Conservation (phyloP, 2,329 filamentous ascomycete species). For the Ustulina deusta region DNA sequence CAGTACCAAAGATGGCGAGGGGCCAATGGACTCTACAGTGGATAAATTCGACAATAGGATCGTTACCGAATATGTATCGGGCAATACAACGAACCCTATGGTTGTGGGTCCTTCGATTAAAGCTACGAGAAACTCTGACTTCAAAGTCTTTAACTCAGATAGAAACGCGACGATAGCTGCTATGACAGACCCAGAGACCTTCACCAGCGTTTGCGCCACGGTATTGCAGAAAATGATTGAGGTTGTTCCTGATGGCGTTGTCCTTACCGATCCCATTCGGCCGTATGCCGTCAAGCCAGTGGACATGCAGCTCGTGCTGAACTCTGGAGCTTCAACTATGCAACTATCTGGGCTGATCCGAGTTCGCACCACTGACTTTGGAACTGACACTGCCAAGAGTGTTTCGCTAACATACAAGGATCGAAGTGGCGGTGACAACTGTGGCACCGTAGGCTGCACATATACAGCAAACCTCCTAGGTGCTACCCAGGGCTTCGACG, state of each 20-base stretch:
- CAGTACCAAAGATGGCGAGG: conserved; percentile 58
- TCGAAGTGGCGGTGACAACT: conserved; percentile 62
- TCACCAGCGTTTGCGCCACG: conserved; percentile 61
- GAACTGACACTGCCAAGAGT: conserved; percentile 57
- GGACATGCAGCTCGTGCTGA: conserved; percentile 66
- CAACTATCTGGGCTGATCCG: conserved; percentile 67
- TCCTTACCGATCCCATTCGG: conserved; percentile 63
- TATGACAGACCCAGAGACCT: conserved; percentile 59
- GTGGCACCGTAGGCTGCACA: conserved; percentile 57
- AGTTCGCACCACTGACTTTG: conserved; percentile 64
- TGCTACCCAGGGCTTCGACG: conserved; percentile 67
- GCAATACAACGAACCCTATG: conserved; percentile 66
- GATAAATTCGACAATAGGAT: conserved; percentile 67
- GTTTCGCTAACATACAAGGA: conserved; percentile 68
- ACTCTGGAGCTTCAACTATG: conserved; percentile 61
- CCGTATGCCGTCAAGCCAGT: conserved; percentile 72
- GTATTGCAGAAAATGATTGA: conserved; percentile 72
- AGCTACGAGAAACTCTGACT: conserved; percentile 64
- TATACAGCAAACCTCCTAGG: conserved; percentile 62
- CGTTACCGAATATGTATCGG: conserved; percentile 67
- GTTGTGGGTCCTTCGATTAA: conserved; percentile 63
- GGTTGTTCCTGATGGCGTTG: conserved; percentile 64
- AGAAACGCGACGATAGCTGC: conserved; percentile 65
- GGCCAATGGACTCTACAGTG: conserved; percentile 61
- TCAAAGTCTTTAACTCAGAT: conserved; percentile 67